A percentile compares a stretch with the other conserved stretches of the same genome.
These are phyloP conservation scores for Boletus insuetus DNA, from an alignment of 768 basidiomycete species.

Conservation along the genomic window DNA sequence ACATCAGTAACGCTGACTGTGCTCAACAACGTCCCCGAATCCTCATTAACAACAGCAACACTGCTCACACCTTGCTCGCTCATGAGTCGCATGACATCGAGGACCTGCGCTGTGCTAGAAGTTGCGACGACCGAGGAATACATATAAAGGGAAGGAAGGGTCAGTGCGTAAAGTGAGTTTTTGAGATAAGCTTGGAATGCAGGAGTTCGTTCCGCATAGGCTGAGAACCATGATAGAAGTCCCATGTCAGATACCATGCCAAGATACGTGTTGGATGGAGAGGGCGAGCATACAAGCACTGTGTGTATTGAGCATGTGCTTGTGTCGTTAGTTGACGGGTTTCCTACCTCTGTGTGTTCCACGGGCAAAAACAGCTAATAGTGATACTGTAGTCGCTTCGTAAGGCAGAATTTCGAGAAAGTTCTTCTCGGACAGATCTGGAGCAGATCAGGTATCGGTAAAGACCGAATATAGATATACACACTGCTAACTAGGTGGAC, in stretches of 20 bases:
- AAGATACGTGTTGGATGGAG: slow-evolving; percentile 46
- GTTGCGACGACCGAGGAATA: slow-evolving; percentile 62
- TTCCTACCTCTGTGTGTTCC: slow-evolving; percentile 69
- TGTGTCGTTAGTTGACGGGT: background rate
- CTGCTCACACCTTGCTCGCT: slow-evolving; percentile 84
- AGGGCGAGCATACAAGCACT: slow-evolving; percentile 57
- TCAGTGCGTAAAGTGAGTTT: slow-evolving; percentile 53
- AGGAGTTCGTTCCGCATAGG: slow-evolving; percentile 45
- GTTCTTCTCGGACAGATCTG: slow-evolving; percentile 86
- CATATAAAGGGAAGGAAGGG: slow-evolving; percentile 64
- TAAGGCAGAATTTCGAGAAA: slow-evolving; percentile 62
- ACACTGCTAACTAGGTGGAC: slow-evolving; percentile 76
- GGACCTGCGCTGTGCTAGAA: slow-evolving; percentile 56
- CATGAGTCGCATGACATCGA: slow-evolving; percentile 85
- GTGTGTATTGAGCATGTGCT: background rate
- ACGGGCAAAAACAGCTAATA: slow-evolving; percentile 64
- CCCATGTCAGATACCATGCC: slow-evolving; percentile 76
- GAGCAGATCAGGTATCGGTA: background rate
- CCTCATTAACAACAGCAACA: slow-evolving; percentile 72
- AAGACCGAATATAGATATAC: slow-evolving; percentile 24
- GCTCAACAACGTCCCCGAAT: slow-evolving; percentile 59
- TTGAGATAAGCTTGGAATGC: slow-evolving; percentile 40
- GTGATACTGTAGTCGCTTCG: slow-evolving; percentile 58
- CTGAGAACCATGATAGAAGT: slow-evolving; percentile 67
- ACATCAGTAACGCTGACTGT: slow-evolving; percentile 83